phyloP scores from a whole-genome alignment of 441 rosid genomes.

The Breynia disticha region DNA sequence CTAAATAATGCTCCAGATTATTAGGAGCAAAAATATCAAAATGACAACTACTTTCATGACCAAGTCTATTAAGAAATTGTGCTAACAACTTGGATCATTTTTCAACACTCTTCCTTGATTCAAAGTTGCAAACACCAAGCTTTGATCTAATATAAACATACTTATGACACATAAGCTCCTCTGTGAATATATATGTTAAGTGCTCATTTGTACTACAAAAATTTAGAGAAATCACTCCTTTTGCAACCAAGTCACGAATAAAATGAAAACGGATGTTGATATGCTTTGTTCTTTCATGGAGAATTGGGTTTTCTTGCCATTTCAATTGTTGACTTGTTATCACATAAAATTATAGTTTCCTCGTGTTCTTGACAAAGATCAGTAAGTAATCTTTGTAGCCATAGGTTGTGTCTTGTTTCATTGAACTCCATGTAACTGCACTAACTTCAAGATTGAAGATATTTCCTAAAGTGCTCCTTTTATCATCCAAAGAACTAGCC shows the following conservation, averaged over 20 bases:
- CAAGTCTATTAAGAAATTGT: too few species aligned
- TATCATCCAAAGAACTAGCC: not conserved
- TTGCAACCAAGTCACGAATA: not conserved
- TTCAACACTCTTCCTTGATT: constrained; percentile 4
- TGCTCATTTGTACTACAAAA: constrained; percentile 1
- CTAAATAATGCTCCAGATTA: too few species aligned
- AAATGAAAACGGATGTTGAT: not conserved
- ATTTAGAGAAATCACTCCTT: not conserved
- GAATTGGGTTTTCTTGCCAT: not conserved
- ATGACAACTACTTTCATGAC: too few species aligned
- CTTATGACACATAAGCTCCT: not conserved
- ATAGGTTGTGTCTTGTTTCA: not conserved
- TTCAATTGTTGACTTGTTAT: not conserved
- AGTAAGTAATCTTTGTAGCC: not conserved
- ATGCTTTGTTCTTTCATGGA: not conserved
- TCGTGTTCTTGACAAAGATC: not conserved
- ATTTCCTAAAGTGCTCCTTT: not conserved
- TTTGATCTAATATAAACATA: not conserved
- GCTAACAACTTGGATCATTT: constrained; percentile 1
- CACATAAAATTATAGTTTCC: not conserved
- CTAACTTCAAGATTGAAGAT: not conserved
- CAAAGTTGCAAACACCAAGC: constrained; percentile 1
- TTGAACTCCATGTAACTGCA: not conserved
- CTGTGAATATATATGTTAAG: not conserved
- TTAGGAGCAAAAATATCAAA: too few species aligned